Conservation (phyloP, 768 basidiomycete genomes). For the Lactarius hatsudake region DNA sequence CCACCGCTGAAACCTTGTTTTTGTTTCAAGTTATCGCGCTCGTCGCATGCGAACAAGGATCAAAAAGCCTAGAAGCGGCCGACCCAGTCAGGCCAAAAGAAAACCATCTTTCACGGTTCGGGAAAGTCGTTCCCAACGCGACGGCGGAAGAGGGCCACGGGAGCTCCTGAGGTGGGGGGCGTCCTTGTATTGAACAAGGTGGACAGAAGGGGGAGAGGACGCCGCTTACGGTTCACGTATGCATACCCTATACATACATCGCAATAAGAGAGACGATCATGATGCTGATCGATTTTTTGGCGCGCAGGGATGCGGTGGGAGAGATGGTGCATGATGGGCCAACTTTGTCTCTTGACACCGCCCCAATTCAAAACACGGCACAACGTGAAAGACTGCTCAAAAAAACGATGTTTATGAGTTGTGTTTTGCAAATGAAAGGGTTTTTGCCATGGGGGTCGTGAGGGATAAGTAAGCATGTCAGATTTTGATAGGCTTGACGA, state of each 20-base stretch:
- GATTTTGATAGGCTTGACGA: background rate
- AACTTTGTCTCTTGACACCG: background rate
- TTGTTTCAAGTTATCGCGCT: slow-evolving; percentile 4
- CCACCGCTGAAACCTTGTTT: slow-evolving; percentile 7
- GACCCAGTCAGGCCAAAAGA: background rate
- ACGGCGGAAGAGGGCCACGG: background rate
- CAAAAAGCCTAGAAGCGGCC: background rate
- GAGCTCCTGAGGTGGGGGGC: background rate
- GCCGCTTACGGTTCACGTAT: background rate
- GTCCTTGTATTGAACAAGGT: background rate
- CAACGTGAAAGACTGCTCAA: background rate
- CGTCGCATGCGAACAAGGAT: background rate
- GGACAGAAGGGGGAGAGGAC: background rate
- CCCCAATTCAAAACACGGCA: background rate
- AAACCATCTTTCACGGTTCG: background rate
- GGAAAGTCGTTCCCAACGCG: slow-evolving; percentile 7
- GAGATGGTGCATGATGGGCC: background rate
- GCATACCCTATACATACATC: background rate
- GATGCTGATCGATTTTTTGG: background rate
- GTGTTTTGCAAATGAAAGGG: background rate
- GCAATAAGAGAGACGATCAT: slow-evolving; percentile 8
- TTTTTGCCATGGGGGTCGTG: background rate
- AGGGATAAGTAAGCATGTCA: background rate
- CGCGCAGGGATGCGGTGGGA: background rate
- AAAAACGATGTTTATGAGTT: background rate